Conservation (phyloP, 257 asterid species). For the Marsdenia floribunda region DNA sequence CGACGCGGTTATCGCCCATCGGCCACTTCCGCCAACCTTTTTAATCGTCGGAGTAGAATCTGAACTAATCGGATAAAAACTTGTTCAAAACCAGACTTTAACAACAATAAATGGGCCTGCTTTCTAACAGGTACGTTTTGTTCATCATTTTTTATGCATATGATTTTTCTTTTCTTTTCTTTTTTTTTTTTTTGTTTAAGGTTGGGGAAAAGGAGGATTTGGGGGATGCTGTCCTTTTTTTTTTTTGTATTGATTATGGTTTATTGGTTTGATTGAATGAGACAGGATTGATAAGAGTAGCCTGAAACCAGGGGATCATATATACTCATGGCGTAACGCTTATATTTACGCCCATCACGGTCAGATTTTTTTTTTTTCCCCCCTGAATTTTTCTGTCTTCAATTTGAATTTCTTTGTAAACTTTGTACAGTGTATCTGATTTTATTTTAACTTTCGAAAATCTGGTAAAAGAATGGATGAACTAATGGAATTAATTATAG, state of each 20-base stretch:
- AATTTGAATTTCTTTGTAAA: not conserved
- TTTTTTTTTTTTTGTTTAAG: too few relatives aligned
- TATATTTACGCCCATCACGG: constrained; percentile 94
- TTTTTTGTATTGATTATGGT: constrained; percentile 2
- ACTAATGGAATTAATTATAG: not conserved
- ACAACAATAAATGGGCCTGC: constrained; percentile 24
- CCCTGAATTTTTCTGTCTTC: not conserved
- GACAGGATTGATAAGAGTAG: constrained; percentile 56
- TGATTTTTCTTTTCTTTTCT: not conserved
- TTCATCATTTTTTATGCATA: not conserved
- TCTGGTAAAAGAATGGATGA: not conserved
- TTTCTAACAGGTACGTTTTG: constrained; percentile 29
- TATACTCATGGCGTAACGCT: constrained; percentile 90
- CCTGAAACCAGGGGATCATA: constrained; percentile 91
- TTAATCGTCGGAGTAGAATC: not conserved
- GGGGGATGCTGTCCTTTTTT: not conserved
- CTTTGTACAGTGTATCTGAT: not conserved
- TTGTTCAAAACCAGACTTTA: not conserved
- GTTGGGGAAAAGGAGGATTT: too few relatives aligned
- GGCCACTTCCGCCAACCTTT: constrained; percentile 1
- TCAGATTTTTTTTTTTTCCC: constrained; percentile 23
- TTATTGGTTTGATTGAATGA: not conserved
- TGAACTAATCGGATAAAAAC: not conserved
- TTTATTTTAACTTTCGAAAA: not conserved
- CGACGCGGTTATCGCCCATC: constrained; percentile 2